phyloP scores from a whole-genome alignment of 1,139 yeast genomes.

The Blastobotrys buckinghamii region DNA sequence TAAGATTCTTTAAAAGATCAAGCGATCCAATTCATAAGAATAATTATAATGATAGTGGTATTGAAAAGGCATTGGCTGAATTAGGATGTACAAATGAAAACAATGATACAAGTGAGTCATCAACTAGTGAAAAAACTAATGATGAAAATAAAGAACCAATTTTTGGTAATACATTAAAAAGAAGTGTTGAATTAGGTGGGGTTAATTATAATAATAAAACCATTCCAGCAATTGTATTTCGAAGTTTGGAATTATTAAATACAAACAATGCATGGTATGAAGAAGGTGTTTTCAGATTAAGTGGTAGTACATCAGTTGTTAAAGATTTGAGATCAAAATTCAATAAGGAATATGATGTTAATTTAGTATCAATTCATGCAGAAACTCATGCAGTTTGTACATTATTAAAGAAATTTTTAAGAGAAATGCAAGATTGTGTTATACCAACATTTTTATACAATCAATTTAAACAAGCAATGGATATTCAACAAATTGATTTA shows the following conservation, averaged over 20 bases:
- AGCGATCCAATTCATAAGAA: background rate
- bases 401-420: slow-evolving; percentile 61
- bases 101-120: background rate
- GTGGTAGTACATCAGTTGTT: slow-evolving; percentile 82
- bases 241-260: slow-evolving; percentile 68
- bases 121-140: background rate
- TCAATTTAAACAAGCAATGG: slow-evolving; percentile 30
- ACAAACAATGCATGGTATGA: slow-evolving; percentile 69
- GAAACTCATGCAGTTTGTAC: slow-evolving; percentile 81
- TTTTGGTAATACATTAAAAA: slow-evolving; percentile 3
- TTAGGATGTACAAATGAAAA: background rate
- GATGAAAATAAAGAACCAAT: background rate
- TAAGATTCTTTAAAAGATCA: slow-evolving; percentile 3
- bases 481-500: slow-evolving; percentile 19
- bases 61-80: slow-evolving; percentile 2
- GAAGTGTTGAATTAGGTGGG: slow-evolving; percentile 47
- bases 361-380: slow-evolving; percentile 45
- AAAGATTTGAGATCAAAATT: slow-evolving; percentile 67
- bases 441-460: slow-evolving; percentile 41
- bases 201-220: slow-evolving; percentile 28
- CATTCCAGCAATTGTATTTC: slow-evolving; percentile 72
- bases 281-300: slow-evolving; percentile 86
- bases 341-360: slow-evolving; percentile 54
- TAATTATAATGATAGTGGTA: background rate
- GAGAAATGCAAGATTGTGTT: slow-evolving; percentile 65